Evolutionary conservation across 2,329 filamentous ascomycete genomes (phyloP).

Genomic region (Drechslerella coelobrocha): DNA sequence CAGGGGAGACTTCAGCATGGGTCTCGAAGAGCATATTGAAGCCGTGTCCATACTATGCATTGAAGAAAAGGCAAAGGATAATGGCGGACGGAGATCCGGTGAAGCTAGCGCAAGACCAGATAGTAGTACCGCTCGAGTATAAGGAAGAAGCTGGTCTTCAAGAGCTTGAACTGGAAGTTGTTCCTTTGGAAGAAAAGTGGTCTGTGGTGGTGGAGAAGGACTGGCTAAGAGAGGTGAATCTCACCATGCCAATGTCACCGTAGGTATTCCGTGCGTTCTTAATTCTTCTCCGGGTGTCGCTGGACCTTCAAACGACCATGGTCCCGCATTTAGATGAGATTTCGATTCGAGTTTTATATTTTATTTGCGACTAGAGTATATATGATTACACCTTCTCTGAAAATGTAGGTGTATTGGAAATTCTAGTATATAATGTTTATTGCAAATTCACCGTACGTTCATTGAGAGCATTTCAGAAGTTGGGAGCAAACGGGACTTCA

Average conservation of each 20-base stretch:
- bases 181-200: conserved; percentile 24
- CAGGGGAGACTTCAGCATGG: conserved; percentile 23
- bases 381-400: no score
- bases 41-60: conserved; percentile 36
- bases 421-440: no score
- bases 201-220: conserved; percentile 31
- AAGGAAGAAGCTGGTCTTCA: conserved; percentile 4
- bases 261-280: no score
- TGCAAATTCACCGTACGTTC: no score
- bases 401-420: no score
- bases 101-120: conserved; percentile 27
- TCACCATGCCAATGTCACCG: conserved; percentile 19
- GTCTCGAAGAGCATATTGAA: conserved; percentile 43
- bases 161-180: conserved; percentile 19
- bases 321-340: no score
- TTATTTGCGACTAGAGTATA: no score
- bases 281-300: no score
- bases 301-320: no score
- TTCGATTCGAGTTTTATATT: no score
- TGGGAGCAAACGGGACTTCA: no score
- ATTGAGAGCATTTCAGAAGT: no score
- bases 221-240: conserved; percentile 41
- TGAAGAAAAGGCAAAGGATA: conserved; percentile 38
- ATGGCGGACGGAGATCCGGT: conserved; percentile 30
- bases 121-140: conserved; percentile 36